Evolutionary conservation across 306 rosid species (phyloP).

Genomic region (Senna siamea): DNA sequence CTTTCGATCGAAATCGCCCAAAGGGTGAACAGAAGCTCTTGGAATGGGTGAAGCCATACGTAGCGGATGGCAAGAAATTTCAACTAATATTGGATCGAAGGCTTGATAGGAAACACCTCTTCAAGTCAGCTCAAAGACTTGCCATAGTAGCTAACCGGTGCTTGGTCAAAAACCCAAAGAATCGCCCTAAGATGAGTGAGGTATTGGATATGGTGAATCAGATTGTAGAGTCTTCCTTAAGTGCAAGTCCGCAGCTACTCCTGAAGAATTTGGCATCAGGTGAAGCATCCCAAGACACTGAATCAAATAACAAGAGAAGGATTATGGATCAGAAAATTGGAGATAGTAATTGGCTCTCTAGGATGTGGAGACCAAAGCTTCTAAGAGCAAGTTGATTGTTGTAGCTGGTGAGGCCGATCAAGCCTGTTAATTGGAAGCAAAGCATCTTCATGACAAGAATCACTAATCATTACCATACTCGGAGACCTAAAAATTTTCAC

Average conservation of each 20-base stretch:
- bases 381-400: constrained; percentile 57
- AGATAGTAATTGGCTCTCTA: constrained; percentile 66
- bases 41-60: constrained; percentile 90
- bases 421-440: constrained; percentile 30
- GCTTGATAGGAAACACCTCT: constrained; percentile 70
- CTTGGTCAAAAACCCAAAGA: constrained; percentile 75
- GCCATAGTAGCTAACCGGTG: constrained; percentile 79
- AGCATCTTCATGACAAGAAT: constrained; percentile 29
- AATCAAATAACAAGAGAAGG: constrained; percentile 51
- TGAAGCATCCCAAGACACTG: constrained; percentile 43
- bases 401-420: constrained; percentile 19
- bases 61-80: constrained; percentile 77
- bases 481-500: constrained; percentile 14
- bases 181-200: constrained; percentile 96
- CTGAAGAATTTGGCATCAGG: constrained; percentile 42
- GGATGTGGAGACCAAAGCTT: constrained; percentile 63
- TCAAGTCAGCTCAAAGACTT: constrained; percentile 75
- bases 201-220: constrained; percentile 80
- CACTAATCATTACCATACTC: not conserved
- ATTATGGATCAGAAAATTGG: constrained; percentile 51
- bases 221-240: constrained; percentile 49
- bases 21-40: constrained; percentile 89
- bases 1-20: constrained; percentile 86
- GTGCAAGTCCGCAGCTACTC: constrained; percentile 52
- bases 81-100: constrained; percentile 81